These are phyloP conservation scores for Peronosclerospora sorghi DNA, from an alignment of 352 stramenopile species.

Conservation along the genomic window DNA sequence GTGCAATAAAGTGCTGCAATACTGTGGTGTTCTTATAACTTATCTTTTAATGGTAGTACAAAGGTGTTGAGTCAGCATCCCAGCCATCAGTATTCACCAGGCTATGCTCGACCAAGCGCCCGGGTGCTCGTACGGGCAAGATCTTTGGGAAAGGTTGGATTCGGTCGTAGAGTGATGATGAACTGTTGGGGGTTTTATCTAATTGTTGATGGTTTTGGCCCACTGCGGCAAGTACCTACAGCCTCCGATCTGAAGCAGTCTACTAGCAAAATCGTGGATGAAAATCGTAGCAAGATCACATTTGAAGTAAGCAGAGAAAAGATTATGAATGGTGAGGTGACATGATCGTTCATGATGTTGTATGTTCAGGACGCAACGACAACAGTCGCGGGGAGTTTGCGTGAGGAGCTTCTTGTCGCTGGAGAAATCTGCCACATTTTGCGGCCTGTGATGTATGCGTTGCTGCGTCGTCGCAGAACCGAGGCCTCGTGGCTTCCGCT, in stretches of 20 bases:
- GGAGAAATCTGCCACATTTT: slow-evolving; percentile 74
- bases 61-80: slow-evolving; percentile 37
- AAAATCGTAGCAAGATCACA: slow-evolving; percentile 30
- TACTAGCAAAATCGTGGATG: slow-evolving; percentile 14
- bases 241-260: slow-evolving; percentile 16
- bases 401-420: slow-evolving; percentile 39
- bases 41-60: slow-evolving; percentile 26
- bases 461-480: slow-evolving; percentile 45
- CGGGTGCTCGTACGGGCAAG: slow-evolving; percentile 56
- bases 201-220: slow-evolving; percentile 1
- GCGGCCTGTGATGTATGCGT: slow-evolving; percentile 55
- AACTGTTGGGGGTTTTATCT: background rate
- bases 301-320: slow-evolving; percentile 30
- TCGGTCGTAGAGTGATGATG: background rate
- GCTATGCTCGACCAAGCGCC: slow-evolving; percentile 55
- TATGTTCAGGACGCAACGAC: slow-evolving; percentile 39
- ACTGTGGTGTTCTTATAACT: background rate
- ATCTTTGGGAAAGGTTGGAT: slow-evolving; percentile 40
- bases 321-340: background rate
- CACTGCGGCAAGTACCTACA: slow-evolving; percentile 1
- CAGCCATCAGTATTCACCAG: slow-evolving; percentile 38
- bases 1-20: slow-evolving; percentile 10
- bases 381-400: slow-evolving; percentile 18
- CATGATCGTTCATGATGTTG: background rate
- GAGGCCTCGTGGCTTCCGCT: slow-evolving; percentile 54